These are phyloP conservation scores for Dactylellina sp. DNA, from an alignment of 2,329 filamentous ascomycete species.

Conservation along the genomic window DNA sequence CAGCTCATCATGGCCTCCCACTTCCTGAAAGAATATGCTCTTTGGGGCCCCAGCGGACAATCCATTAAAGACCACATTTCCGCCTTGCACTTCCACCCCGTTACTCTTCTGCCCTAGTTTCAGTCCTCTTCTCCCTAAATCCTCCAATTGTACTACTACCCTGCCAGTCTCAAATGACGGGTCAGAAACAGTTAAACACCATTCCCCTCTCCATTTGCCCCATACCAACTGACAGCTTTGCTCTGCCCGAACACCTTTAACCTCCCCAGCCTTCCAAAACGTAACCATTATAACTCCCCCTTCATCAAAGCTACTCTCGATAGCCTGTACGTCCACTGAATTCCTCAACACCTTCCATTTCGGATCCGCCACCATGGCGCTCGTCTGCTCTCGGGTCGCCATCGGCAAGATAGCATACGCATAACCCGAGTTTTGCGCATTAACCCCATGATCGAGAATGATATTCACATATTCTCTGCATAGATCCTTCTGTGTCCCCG, in stretches of 20 bases:
- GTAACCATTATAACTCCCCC: constrained; percentile 41
- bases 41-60: constrained; percentile 27
- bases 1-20: constrained; percentile 25
- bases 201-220: constrained; percentile 21
- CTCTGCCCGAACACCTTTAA: constrained; percentile 28
- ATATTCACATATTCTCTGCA: constrained; percentile 45
- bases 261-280: constrained; percentile 38
- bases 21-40: constrained; percentile 31
- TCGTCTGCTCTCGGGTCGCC: constrained; percentile 26
- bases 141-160: constrained; percentile 12
- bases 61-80: constrained; percentile 7
- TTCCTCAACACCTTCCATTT: constrained; percentile 28
- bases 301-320: constrained; percentile 21
- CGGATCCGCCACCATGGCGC: constrained; percentile 4
- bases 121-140: not conserved
- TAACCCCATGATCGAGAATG: constrained; percentile 35
- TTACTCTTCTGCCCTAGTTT: not conserved
- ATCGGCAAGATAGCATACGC: constrained; percentile 52
- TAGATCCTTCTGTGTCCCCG: constrained; percentile 12
- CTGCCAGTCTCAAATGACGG: constrained; percentile 7
- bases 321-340: constrained; percentile 25
- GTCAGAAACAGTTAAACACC: constrained; percentile 37
- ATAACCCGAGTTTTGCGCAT: constrained; percentile 27
- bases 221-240: constrained; percentile 35
- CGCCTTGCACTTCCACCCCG: constrained; percentile 20